Evolutionary conservation across 2,329 filamentous ascomycete genomes (phyloP).

Genomic region (Cadophora malorum): DNA sequence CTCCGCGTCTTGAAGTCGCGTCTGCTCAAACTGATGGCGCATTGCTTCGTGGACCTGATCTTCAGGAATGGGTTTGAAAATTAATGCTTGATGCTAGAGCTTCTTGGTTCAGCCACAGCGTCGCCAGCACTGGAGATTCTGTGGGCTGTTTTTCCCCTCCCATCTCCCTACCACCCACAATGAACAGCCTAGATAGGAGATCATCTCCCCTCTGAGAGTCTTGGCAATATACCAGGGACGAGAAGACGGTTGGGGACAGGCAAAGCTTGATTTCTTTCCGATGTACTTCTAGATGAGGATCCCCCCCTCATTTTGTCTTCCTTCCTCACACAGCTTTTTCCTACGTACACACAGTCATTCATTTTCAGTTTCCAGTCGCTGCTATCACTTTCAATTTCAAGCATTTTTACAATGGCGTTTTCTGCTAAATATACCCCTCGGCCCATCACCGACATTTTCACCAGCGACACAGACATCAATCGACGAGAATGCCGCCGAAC

Average conservation of each 20-base stretch:
- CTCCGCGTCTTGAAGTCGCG: not conserved
- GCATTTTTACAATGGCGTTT: slow-evolving; percentile 29
- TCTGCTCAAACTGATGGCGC: not conserved
- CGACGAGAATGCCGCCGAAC: slow-evolving; percentile 67
- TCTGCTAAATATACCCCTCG: slow-evolving; percentile 42
- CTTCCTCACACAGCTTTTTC: not conserved
- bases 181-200: not conserved
- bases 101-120: not conserved
- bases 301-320: not conserved
- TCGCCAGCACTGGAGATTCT: not conserved
- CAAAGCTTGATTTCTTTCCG: slow-evolving; percentile 7
- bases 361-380: not conserved
- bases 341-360: not conserved
- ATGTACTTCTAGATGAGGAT: not conserved
- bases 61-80: not conserved
- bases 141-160: not conserved
- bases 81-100: not conserved
- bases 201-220: not conserved
- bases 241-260: not conserved
- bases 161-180: slow-evolving; percentile 1
- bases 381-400: not conserved
- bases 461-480: slow-evolving; percentile 71
- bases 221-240: not conserved
- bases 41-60: not conserved
- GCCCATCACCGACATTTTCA: slow-evolving; percentile 66